phyloP scores from a whole-genome alignment of 805 yeast genomes.

The Clavispora phyllophila region DNA sequence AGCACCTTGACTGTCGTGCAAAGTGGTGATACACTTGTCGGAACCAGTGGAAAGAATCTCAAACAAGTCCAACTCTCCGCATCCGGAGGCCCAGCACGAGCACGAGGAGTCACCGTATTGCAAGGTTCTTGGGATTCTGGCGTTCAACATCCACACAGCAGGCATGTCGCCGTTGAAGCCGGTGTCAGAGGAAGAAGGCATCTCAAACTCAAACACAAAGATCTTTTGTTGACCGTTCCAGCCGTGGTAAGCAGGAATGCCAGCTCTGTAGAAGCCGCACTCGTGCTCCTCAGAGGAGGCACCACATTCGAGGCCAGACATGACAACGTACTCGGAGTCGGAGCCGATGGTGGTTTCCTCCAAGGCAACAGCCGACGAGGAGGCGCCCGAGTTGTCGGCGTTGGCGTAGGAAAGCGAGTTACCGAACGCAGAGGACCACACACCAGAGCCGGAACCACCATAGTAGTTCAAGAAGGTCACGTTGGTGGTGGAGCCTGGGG shows the following conservation, averaged over 20 bases:
- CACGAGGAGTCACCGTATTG: conserved; percentile 85
- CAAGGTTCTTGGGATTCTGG: conserved; percentile 91
- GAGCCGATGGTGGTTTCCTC: conserved; percentile 65
- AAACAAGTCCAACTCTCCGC: conserved; percentile 96
- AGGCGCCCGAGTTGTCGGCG: conserved; percentile 69
- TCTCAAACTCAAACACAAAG: conserved; percentile 87
- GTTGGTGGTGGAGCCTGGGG: conserved; percentile 67
- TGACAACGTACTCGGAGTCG: conserved; percentile 74
- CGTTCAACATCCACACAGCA: conserved; percentile 93
- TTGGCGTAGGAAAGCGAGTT: conserved; percentile 85
- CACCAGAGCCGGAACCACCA: conserved; percentile 91
- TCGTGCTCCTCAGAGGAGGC: conserved; percentile 30
- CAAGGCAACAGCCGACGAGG: conserved; percentile 64
- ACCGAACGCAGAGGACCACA: conserved; percentile 83
- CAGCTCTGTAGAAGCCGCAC: conserved; percentile 85
- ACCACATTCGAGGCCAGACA: conserved; percentile 62
- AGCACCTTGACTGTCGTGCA: conserved; percentile 80
- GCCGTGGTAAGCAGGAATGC: conserved; percentile 92
- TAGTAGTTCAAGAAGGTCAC: conserved; percentile 77
- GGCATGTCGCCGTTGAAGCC: conserved; percentile 84
- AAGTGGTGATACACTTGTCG: conserved; percentile 66
- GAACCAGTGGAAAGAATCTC: conserved; percentile 81
- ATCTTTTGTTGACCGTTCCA: conserved; percentile 81
- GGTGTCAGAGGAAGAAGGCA: conserved; percentile 64
- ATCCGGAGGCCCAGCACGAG: conserved; percentile 95